Evolutionary conservation across 2,329 filamentous ascomycete species (phyloP), one percentile per base, ranked within the genome.

Genomic region (Gremmenia infestans): DNA sequence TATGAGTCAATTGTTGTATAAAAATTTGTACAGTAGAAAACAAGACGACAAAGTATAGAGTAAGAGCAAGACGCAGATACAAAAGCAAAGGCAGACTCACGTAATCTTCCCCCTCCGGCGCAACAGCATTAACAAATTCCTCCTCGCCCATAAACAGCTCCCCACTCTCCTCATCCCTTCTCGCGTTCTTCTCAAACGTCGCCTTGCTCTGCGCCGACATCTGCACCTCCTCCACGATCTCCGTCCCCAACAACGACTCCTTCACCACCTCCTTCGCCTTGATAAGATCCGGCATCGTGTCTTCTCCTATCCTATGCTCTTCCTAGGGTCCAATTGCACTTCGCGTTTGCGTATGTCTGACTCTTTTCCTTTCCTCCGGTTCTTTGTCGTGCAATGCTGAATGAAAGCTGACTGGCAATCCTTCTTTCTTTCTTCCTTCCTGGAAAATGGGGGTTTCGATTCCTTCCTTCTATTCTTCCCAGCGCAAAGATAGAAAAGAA

Each of bases 61-160:
- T 9, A 32, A 32, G 9, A 32, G 9, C 12, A 32, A 32, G 9
- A 12, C 12, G 9, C 9, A 32, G 28, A 32, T 32, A 4, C 28
- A 32, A 32, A 50, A n/a, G 22, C 12, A 47, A 23, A 51, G 51
- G 32, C 48, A 54, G 40, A 81, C 89, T 84, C 77, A 97, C 93
- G 75, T 94, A 97, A 76, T 97, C 91, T 74, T 96, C 91, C 57
- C 85, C 80, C 48, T 81, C 80, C 5, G 94, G 94, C 65, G 91
- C 92, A 75, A 99, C 85, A 28, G 93, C 93, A 68, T 92, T 80
- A 67, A 97, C 84, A 72, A 99, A 99, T 71, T 95, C 83, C n/a
- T 92, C 83, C 60, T 88, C 83, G 47, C 81, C 85, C 82, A 99
- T 88, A 70, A 82, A 91, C 55, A 85, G 78, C 68, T 97, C 90